These are phyloP conservation scores for Pseudopyricularia javanii DNA, from an alignment of 2,329 filamentous ascomycete genomes.

Conservation along the genomic window DNA sequence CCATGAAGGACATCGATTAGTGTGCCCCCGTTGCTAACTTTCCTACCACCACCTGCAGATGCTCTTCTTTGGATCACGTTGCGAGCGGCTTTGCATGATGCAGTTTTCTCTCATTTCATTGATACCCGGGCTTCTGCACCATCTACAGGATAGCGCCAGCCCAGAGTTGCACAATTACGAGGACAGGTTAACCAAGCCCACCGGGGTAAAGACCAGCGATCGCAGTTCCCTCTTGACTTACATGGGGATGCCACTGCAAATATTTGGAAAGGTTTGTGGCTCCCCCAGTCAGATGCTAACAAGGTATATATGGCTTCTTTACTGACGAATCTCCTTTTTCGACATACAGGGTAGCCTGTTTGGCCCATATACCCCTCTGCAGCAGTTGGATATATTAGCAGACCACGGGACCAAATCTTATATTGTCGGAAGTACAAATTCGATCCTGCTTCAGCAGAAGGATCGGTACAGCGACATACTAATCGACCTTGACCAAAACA, in stretches of 20 bases:
- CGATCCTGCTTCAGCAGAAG: conserved; percentile 81
- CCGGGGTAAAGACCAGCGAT: conserved; percentile 83
- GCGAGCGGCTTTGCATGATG: conserved; percentile 93
- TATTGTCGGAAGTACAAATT: conserved; percentile 94
- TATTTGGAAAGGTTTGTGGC: conserved; percentile 69
- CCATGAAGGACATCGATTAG: too few relatives aligned
- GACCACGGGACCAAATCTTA: conserved; percentile 95
- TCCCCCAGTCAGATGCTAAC: conserved; percentile 3
- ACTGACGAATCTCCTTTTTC: conserved; percentile 4
- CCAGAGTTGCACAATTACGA: conserved; percentile 83
- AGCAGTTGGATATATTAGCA: conserved; percentile 82
- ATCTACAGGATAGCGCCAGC: conserved; percentile 88
- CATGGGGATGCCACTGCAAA: conserved; percentile 87
- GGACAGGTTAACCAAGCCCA: conserved; percentile 60
- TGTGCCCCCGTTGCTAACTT: not conserved
- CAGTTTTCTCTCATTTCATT: conserved; percentile 94
- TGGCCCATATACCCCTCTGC: conserved; percentile 89
- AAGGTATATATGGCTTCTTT: not conserved
- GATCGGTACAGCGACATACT: conserved; percentile 94
- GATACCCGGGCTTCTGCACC: conserved; percentile 83
- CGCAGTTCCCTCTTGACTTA: conserved; percentile 80
- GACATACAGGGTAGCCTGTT: conserved; percentile 68
- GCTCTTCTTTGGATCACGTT: conserved; percentile 96
- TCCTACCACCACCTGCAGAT: conserved; percentile 45
- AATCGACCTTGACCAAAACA: conserved; percentile 87